Base-by-base conservation (phyloP, 306 rosid genomes). In the Rubus idaeus region DNA sequence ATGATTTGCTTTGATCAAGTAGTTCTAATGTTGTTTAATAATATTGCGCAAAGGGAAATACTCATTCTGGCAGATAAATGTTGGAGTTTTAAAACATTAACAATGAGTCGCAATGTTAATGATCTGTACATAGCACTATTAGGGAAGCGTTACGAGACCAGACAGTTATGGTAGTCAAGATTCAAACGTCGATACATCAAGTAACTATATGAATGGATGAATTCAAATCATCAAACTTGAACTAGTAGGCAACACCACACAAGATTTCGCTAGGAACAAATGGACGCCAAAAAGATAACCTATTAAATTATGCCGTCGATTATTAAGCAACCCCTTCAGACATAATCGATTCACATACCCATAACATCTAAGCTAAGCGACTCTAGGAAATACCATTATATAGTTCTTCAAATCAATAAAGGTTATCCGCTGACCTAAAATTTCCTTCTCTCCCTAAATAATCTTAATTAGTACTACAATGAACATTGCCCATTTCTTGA, bases 401-500 rank as follows among this genome's bases (percentile, higher is more conserved):
- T 71, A 71, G 62, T 80, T 75, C 77, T 76, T 83, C 30, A 46
- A 79, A 75, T 74, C 60, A 79, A 74, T 63, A 37, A 79, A 58
- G 53, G 81, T 68, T 80, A 72, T 63, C 70, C 30, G 76, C 82
- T 74, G 75, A 82, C 81, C 81, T 88, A 87, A 91, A 90, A 90
- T 49, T 83, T 55, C 56, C 37, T 45, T 72, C 75, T n/a, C 45
- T 13, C 50, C 0, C 30, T 26, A 37, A 80, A 68, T 41, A 45
- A 61, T 26, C 81, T 30, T 80, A 83, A 76, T 68, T 80, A 74
- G 86, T 46, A 84, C 74, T 89, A 93, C 1, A 81, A 76, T 42
- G 74, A 86, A 84, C 76, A 87, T 79, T 82, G 88, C 45, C 88
- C 91, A 17, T 75, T 89, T 88, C 95, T 80, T 63, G 90, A 80